Percentiles rank a stretch among this genome's conserved stretches.
These are phyloP conservation scores for Suhomyces maxii DNA, from an alignment of 1,139 yeast genomes.

Conservation along the genomic window DNA sequence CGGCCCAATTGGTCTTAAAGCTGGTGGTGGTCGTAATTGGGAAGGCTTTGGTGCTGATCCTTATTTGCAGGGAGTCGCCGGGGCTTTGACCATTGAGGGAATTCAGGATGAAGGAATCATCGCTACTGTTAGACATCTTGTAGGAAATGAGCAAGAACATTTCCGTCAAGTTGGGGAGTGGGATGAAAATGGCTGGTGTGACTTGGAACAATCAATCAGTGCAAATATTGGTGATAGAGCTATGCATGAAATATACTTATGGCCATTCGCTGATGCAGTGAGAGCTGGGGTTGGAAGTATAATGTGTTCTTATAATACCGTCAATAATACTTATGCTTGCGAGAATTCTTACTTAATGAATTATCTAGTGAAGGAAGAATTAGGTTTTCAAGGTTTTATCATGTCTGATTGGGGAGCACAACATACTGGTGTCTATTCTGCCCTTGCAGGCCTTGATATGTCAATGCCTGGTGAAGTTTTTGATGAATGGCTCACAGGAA, in stretches of 20 bases:
- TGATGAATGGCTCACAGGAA: constrained; percentile 55
- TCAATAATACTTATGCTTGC: constrained; percentile 61
- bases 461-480: constrained; percentile 65
- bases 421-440: constrained; percentile 57
- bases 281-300: constrained; percentile 62
- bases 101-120: constrained; percentile 60
- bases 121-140: constrained; percentile 54
- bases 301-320: constrained; percentile 62
- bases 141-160: constrained; percentile 67
- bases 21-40: constrained; percentile 67
- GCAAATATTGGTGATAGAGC: constrained; percentile 61
- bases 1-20: constrained; percentile 65
- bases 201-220: constrained; percentile 39
- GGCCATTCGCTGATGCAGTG: constrained; percentile 69
- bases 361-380: constrained; percentile 56
- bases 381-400: constrained; percentile 68
- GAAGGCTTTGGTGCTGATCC: constrained; percentile 69
- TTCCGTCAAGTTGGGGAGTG: constrained; percentile 61
- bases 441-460: constrained; percentile 65
- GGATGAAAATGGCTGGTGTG: constrained; percentile 47
- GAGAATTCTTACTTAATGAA: constrained; percentile 60
- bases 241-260: constrained; percentile 60
- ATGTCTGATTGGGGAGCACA: constrained; percentile 70
- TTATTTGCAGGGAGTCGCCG: constrained; percentile 57
- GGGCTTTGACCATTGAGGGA: constrained; percentile 55